phyloP scores from a whole-genome alignment of 73 alveolate species.

The Paramecium tetraurelia region DNA sequence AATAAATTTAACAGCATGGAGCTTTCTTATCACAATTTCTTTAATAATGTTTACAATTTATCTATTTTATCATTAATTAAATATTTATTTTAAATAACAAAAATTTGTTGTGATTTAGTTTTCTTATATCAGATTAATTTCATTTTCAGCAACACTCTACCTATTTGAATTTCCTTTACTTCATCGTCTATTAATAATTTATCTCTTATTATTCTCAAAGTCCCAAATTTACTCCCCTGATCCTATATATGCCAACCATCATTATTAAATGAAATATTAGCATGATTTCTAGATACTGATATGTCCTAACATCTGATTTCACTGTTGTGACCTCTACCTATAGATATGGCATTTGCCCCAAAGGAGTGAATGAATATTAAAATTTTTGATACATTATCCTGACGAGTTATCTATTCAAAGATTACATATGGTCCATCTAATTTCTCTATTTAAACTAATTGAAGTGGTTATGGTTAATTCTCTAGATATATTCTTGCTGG shows the following conservation, averaged over 20 bases:
- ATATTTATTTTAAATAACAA: neutral
- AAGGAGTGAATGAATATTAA: neutral
- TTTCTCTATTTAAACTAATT: neutral
- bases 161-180: neutral
- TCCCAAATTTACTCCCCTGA: neutral
- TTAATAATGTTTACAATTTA: constrained; percentile 70
- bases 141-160: neutral
- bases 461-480: neutral
- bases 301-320: constrained; percentile 31
- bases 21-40: constrained; percentile 71
- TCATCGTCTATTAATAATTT: neutral
- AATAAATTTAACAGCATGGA: constrained; percentile 76
- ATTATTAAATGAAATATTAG: neutral
- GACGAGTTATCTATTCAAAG: neutral
- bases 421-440: neutral
- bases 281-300: constrained; percentile 21
- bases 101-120: neutral
- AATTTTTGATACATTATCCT: neutral
- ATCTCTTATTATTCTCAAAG: neutral
- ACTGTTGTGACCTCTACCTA: constrained; percentile 23
- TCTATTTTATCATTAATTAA: neutral
- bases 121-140: neutral
- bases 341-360: neutral
- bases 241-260: neutral
- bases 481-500: neutral